Base-by-base conservation (phyloP, 139 green algal genomes). In the Zygnema circumcarinatum region DNA sequence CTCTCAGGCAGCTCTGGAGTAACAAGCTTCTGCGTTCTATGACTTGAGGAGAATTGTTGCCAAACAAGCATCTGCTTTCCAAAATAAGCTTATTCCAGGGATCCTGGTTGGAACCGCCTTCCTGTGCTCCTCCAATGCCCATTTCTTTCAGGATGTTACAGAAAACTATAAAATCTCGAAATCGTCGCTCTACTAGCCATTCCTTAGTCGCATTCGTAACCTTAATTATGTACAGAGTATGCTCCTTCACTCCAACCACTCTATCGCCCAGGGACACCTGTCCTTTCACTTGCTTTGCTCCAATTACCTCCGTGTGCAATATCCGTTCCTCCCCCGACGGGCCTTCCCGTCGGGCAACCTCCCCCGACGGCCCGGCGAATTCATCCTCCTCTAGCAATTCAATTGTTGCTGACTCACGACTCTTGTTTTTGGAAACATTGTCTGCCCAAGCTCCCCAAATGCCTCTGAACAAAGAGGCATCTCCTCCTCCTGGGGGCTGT, bases 231-330 rank as follows among this genome's bases (percentile, higher is more conserved):
- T 82, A 87, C 81, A 82, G 47, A 22, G 67, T 56, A 53, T 87
- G 81, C 33, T 38, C 32, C 41, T 74, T 72, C 56, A 82, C 67
- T 40, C 81, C 81, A 42, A 87, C 81, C 35, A 56, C 38, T 32
- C 81, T 29, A 74, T 87, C 81, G 22, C 81, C 81, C 56, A 87
- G 67, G 68, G 81, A 87, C 32, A 56, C 81, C n/a, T 33, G 47
- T 1, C 81, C 81, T 42, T 62, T 38, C 36, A 87, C 81, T 47
- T 76, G 67, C 81, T 35, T 53, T 33, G 35, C 62, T 31, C 67
- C 67, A 22, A 62, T 41, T 32, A 87, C 67, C 16, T 87, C 81
- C 67, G 36, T 52, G 52, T 54, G n/a, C 47, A 52, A 33, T 31
- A 84, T 76, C 22, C 68, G 76, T 62, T 73, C 76, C 74, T 72